Evolutionary conservation across 2,329 filamentous ascomycete species (phyloP).

Genomic region (Chrysosporium keratinophilum): DNA sequence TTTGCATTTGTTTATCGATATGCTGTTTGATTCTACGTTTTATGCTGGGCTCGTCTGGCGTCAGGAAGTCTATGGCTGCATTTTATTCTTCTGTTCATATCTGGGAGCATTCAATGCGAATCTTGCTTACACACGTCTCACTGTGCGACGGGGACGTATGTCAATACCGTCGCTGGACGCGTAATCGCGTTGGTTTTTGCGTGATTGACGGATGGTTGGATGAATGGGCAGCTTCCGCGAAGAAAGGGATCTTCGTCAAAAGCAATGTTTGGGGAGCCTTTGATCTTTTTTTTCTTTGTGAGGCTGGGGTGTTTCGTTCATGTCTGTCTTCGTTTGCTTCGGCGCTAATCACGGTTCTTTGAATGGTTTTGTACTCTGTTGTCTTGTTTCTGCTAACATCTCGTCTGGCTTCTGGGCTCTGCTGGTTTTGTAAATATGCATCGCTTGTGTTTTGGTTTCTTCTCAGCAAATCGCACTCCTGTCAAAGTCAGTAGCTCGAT

Average conservation of each 20-base stretch:
- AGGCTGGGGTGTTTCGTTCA: background rate
- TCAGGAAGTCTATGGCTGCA: constrained; percentile 1
- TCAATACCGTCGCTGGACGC: background rate
- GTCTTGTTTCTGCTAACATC: background rate
- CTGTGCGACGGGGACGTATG: background rate
- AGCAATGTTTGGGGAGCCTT: background rate
- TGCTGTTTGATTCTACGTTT: constrained; percentile 10
- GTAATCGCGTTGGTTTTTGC: background rate
- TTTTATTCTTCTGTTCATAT: constrained; percentile 9
- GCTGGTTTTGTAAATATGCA: constrained; percentile 3
- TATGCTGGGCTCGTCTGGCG: constrained; percentile 6
- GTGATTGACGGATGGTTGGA: background rate
- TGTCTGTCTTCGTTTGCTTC: background rate
- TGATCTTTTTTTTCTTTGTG: background rate
- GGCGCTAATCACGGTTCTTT: too few relatives aligned
- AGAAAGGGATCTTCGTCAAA: background rate
- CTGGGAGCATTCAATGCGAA: background rate
- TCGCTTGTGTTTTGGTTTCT: background rate
- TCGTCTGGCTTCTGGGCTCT: background rate
- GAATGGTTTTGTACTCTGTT: too few relatives aligned
- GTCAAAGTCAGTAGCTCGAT: background rate
- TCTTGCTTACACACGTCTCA: background rate
- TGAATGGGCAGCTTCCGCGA: background rate
- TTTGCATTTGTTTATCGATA: constrained; percentile 11
- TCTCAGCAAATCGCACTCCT: background rate